phyloP scores from a whole-genome alignment of 768 basidiomycete species.

The Chlorophyllum brunneum region DNA sequence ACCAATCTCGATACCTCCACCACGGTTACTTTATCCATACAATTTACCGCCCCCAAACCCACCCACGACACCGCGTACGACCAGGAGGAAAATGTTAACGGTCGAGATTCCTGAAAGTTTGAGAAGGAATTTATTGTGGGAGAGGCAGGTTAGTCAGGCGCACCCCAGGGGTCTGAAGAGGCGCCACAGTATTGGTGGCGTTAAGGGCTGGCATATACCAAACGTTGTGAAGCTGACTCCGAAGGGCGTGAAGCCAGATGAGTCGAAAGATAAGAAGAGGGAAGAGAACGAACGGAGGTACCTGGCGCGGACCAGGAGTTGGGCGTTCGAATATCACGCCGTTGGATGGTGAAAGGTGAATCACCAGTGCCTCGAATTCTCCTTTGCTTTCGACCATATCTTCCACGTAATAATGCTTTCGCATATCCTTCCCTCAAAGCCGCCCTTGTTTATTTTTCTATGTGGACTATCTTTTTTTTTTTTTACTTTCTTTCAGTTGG shows the following conservation, averaged over 20 bases:
- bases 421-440: conserved; percentile 7
- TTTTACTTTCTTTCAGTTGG: conserved; percentile 12
- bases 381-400: background rate
- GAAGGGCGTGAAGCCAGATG: conserved; percentile 25
- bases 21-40: conserved; percentile 53
- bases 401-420: background rate
- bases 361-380: background rate
- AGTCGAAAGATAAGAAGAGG: conserved; percentile 24
- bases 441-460: background rate
- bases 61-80: conserved; percentile 83
- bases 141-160: conserved; percentile 58
- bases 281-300: conserved; percentile 40
- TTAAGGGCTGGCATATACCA: conserved; percentile 28
- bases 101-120: conserved; percentile 85
- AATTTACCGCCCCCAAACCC: conserved; percentile 62
- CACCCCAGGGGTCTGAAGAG: conserved; percentile 37
- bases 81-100: conserved; percentile 77
- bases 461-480: conserved; percentile 5
- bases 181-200: conserved; percentile 26
- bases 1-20: conserved; percentile 48
- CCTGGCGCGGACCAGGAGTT: conserved; percentile 60
- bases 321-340: conserved; percentile 65
- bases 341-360: conserved; percentile 48
- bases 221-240: conserved; percentile 39
- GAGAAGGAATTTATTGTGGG: conserved; percentile 79